Evolutionary conservation across 2,329 filamentous ascomycete genomes (phyloP), one percentile per base, ranked within the genome.

Genomic region (Paracamarosporium sp.): DNA sequence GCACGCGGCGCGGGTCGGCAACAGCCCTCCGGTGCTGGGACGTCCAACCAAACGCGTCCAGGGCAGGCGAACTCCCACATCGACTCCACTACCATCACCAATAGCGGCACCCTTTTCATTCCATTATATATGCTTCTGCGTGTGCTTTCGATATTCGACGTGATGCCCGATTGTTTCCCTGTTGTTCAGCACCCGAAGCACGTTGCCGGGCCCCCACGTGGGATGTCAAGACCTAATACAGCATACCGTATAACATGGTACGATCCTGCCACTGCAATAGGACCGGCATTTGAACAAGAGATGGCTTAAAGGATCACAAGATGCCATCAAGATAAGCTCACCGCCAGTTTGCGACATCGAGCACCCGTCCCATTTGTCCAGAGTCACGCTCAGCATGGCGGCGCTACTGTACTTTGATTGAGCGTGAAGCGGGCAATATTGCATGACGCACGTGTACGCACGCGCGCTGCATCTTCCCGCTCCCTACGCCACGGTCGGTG

Each of bases 381-480:
- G 43, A 27, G 9, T 38, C 5, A n/a, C 13, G 12, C 33, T 17
- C 30, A 25, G 22, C 28, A 17, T 47, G 8, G 25, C 40, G 12
- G 22, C 28, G 12, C 30, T 50, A 24, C 33, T 35, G 46, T 35
- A 50, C 30, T 15, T 35, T 36, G 46, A 50, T 48, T n/a, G 35
- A 44, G 12, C 40, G 43, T 45, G 46, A 38, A 30, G 45, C 31
- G 28, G 22, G 15, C 27, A 22, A 12, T 5, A 33, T 7, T 36
- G 48, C 35, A 53, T 54, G n/a, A 53, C 50, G 55, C 48, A 50
- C 52, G 56, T 50, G 31, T 27, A 41, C 46, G 53, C 43, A 53
- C 44, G 55, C 55, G 36, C 20, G 43, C 54, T 56, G 56, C 55
- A 59, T 50, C 38, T 50, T 59, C 60, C 48, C 55, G 59, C 27